Base-by-base conservation (phyloP, 129 eudicot species). In the Flaveria linearis region DNA sequence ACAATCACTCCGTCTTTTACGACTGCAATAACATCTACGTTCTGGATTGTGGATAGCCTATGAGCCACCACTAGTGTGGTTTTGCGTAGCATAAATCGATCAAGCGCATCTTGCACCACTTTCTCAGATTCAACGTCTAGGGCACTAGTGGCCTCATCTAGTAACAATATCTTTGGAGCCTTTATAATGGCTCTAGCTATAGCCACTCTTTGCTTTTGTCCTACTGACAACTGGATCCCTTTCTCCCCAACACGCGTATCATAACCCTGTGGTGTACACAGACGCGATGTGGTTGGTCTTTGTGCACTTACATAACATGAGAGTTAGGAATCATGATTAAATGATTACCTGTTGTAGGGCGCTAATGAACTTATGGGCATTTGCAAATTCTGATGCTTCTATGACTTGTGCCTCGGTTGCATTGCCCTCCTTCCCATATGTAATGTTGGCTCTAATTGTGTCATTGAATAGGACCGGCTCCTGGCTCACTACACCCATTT, bases 401-500 rank as follows among this genome's bases (percentile, higher is more conserved):
- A 63, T 0, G 22, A 63, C 68, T 63, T 63, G 68, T 63, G 68
- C 68, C 22, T 63, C 68, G 1, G 68, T 63, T 20, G 45, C 45
- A 30, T 63, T 7, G 22, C 68, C 68, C 15, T 63, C 68, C 68
- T 63, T 63, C 20, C 68, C 68, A 7, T 63, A 63, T 30, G 68
- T 30, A 63, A 63, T 63, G 43, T 63, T 63, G 22, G 45, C 68
- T 63, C 45, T 33, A 5, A 30, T 65, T 65, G 71, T 65, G 71
- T 36, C 71, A 11, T 65, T 39, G 9, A 65, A 65, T 25, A 65
- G n/a, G 49, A 65, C 25, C 1, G 50, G 71, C 58, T 77, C 81
- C 52, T 77, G 81, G 81, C 81, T 77, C 53, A 77, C 81, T 9
- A 77, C 46, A 53, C 81, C 81, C 57, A 77, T 77, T 23, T 77